These are phyloP conservation scores for Fraxinus excelsior DNA, from an alignment of 257 asterid species.

Conservation along the genomic window DNA sequence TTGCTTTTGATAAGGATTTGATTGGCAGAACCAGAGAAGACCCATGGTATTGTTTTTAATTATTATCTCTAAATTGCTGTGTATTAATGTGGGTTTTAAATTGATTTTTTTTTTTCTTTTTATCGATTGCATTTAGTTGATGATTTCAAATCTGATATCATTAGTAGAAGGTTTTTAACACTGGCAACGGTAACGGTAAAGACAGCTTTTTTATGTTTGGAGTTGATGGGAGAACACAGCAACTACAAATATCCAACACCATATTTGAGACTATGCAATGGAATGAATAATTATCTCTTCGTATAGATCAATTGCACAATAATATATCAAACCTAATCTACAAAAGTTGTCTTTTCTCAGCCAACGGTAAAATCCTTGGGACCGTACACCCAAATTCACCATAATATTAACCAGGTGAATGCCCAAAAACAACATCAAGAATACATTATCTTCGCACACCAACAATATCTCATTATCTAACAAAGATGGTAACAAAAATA, in stretches of 20 bases:
- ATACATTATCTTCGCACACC: neutral
- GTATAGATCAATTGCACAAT: neutral
- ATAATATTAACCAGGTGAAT: no score
- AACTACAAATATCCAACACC: neutral
- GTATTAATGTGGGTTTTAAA: constrained; percentile 21
- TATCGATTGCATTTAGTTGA: constrained; percentile 16
- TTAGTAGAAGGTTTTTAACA: constrained; percentile 11
- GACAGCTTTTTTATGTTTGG: neutral
- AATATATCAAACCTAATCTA: neutral
- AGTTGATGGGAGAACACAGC: neutral
- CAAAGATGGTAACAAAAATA: neutral
- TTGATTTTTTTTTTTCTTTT: neutral
- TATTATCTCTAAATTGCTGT: neutral
- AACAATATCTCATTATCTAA: neutral
- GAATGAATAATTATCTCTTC: neutral
- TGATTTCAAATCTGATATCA: constrained; percentile 20
- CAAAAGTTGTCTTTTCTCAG: neutral
- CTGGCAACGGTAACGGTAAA: neutral
- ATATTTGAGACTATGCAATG: neutral
- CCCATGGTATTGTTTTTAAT: constrained; percentile 62
- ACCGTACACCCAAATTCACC: neutral
- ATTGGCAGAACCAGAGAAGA: constrained; percentile 55
- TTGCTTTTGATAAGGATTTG: constrained; percentile 66
- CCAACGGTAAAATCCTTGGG: neutral
- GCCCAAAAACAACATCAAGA: neutral